Conservation (phyloP, 2,329 filamentous ascomycete genomes). For the Simplicillium sp. region DNA sequence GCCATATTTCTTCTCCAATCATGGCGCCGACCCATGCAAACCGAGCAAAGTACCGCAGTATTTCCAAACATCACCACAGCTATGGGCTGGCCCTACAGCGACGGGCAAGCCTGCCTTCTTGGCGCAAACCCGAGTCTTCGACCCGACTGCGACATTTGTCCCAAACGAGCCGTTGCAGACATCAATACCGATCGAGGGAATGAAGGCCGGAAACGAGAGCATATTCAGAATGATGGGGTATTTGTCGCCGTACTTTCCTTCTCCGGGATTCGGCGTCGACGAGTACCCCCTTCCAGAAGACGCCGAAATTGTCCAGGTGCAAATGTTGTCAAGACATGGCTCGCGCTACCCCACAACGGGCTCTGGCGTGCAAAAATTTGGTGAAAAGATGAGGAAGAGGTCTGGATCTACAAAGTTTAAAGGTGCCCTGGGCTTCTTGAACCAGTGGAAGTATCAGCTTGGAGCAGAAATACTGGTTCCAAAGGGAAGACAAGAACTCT, state of each 20-base stretch:
- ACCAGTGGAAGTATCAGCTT: conserved; percentile 58
- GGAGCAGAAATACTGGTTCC: conserved; percentile 65
- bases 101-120: conserved; percentile 62
- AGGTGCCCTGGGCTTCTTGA: conserved; percentile 55
- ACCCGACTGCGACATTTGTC: conserved; percentile 55
- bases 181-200: conserved; percentile 54
- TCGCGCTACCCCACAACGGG: conserved; percentile 60
- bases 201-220: conserved; percentile 45
- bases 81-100: conserved; percentile 57
- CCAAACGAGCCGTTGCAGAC: conserved; percentile 65
- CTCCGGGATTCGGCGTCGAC: conserved; percentile 64
- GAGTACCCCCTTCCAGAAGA: conserved; percentile 60
- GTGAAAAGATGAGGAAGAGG: conserved; percentile 46
- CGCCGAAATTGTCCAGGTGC: conserved; percentile 59
- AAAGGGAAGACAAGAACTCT: conserved; percentile 63
- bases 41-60: conserved; percentile 45
- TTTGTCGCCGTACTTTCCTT: conserved; percentile 60
- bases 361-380: conserved; percentile 44
- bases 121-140: conserved; percentile 59
- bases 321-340: conserved; percentile 66
- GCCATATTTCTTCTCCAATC: conserved; percentile 16
- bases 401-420: conserved; percentile 43
- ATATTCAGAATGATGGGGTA: conserved; percentile 63
- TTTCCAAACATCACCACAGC: conserved; percentile 51
- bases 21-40: conserved; percentile 16